phyloP scores from a whole-genome alignment of 768 basidiomycete species.

The Psilocybe azurescens region DNA sequence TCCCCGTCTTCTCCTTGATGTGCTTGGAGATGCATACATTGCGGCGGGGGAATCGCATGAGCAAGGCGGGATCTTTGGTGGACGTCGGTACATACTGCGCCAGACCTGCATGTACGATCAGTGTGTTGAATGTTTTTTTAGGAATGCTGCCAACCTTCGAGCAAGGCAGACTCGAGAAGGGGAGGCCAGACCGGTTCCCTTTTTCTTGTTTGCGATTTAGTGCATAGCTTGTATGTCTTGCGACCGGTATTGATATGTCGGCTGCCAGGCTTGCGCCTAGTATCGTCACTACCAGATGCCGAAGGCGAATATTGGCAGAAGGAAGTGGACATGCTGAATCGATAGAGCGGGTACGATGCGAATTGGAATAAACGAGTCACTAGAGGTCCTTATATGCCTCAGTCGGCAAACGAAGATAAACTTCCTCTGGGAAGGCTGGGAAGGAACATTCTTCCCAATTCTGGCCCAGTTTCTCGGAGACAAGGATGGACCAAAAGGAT shows the following conservation, averaged over 20 bases:
- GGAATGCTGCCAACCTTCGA: constrained; percentile 52
- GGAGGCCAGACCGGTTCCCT: constrained; percentile 69
- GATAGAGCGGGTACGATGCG: neutral
- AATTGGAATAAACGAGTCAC: neutral
- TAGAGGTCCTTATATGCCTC: constrained; percentile 3
- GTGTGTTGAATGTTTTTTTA: constrained; percentile 1
- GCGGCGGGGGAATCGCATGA: constrained; percentile 68
- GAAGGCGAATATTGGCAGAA: neutral
- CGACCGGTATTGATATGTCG: constrained; percentile 40
- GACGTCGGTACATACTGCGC: constrained; percentile 60
- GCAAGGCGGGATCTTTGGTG: constrained; percentile 52
- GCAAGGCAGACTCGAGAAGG: constrained; percentile 60
- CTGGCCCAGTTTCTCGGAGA: neutral
- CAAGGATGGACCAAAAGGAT: neutral
- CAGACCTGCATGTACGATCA: constrained; percentile 43
- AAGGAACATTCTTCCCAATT: constrained; percentile 4
- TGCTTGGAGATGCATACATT: constrained; percentile 71
- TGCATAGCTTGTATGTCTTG: constrained; percentile 59
- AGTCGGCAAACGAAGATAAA: neutral
- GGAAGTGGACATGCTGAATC: neutral
- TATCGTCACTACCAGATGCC: neutral
- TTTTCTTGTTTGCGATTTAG: constrained; percentile 36
- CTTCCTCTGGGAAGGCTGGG: neutral
- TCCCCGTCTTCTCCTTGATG: constrained; percentile 60
- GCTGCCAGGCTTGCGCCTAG: neutral